Base-by-base conservation (phyloP, 352 stramenopile species). In the Pythium sp. region DNA sequence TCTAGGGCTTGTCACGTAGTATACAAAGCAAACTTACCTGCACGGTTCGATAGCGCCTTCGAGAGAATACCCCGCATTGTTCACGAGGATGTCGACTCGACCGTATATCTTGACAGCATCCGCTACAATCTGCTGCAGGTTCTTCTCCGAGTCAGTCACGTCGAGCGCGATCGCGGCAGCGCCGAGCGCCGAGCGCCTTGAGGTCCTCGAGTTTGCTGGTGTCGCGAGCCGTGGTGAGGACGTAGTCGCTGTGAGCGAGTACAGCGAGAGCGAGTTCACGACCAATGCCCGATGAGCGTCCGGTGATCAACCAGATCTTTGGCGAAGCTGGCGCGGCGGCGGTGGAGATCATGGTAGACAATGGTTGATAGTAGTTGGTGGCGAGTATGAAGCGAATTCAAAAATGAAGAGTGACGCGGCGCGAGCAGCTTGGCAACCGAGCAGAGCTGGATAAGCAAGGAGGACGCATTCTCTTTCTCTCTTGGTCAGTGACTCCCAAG, bases 41-140 rank as follows among this genome's bases (percentile, higher is more conserved):
- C 38, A 46, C 38, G 38, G 12, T 5, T 46, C 38, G 38, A 46
- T 46, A 12, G 38, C 14, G 38, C 38, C 38, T 46, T 46, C 12
- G 38, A 46, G 38, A 20, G 38, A 46, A 12, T 46, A 46, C 0
- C 79, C 80, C 41, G 77, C 82, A 65, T 91, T 91, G 72, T 88
- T 87, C 57, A 91, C 64, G 32, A 91, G 51, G 11, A 91, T 53
- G 43, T 88, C 78, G 20, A 91, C 54, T 0, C 70, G 77, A 41
- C 82, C 60, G 56, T 46, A 46, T 12, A 46, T 46, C 38, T 20
- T 46, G 38, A 20, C 38, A 20, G 38, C 38, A 12, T 46, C 12
- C 12, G 38, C 11, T 46, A 46, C 5, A 12, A 2, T 46, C 38
- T 46, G 38, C 38, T 46, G 38, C 14, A 46, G 14, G 12, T 46